Conservation (phyloP, 257 asterid genomes). For the Forsythia viridissima region DNA sequence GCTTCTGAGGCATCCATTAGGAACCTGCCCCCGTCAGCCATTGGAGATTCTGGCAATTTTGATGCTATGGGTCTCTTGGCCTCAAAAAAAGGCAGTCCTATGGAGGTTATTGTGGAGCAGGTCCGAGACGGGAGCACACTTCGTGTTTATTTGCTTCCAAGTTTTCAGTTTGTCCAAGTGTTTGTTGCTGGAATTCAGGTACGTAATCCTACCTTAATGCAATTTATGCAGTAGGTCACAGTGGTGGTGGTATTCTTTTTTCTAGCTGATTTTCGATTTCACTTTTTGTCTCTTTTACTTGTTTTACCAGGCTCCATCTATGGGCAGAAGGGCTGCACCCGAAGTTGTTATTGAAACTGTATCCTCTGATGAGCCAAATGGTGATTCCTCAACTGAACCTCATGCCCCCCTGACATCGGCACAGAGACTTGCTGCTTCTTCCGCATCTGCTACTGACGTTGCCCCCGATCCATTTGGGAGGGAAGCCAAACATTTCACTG, state of each 20-base stretch:
- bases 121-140: slow-evolving; percentile 96
- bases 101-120: slow-evolving; percentile 95
- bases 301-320: slow-evolving; percentile 74
- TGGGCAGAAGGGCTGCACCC: slow-evolving; percentile 76
- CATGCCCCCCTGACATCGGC: slow-evolving; percentile 85
- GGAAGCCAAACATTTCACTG: slow-evolving; percentile 97
- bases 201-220: neutral
- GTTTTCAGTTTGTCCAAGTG: slow-evolving; percentile 85
- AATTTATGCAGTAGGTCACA: neutral
- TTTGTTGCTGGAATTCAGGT: slow-evolving; percentile 96
- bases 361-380: slow-evolving; percentile 66
- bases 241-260: neutral
- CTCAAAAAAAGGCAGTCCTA: slow-evolving; percentile 79
- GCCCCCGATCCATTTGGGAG: slow-evolving; percentile 86
- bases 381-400: slow-evolving; percentile 54
- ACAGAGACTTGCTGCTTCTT: slow-evolving; percentile 76
- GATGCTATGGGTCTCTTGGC: slow-evolving; percentile 79
- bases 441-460: slow-evolving; percentile 62
- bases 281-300: neutral
- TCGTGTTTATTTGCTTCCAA: slow-evolving; percentile 91
- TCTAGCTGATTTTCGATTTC: neutral
- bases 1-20: slow-evolving; percentile 76
- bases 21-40: slow-evolving; percentile 84
- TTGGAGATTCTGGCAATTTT: slow-evolving; percentile 69
- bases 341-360: slow-evolving; percentile 50